Evolutionary conservation across 1,139 yeast genomes (phyloP).

Genomic region (Blastobotrys raffinosifermentans): DNA sequence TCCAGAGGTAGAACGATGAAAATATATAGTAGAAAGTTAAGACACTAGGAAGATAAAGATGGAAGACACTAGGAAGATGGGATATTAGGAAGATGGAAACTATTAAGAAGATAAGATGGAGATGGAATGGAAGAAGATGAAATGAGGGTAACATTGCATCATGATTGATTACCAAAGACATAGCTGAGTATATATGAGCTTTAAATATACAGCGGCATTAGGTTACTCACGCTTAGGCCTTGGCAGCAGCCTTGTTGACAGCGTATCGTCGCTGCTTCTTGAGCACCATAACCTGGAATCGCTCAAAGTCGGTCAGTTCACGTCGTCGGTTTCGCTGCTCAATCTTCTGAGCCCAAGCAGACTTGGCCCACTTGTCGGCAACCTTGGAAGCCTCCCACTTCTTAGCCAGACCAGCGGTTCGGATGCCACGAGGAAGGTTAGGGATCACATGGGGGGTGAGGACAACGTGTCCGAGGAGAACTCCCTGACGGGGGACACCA

Average conservation of each 20-base stretch:
- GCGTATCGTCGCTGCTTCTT: slow-evolving; percentile 96
- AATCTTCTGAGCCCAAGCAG: slow-evolving; percentile 97
- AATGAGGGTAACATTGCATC: too few relatives aligned
- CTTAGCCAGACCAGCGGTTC: slow-evolving; percentile 79
- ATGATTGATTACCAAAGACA: too few relatives aligned
- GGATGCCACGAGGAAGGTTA: slow-evolving; percentile 90
- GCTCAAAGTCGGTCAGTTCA: slow-evolving; percentile 91
- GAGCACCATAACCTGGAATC: slow-evolving; percentile 97
- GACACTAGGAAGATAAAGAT: too few relatives aligned
- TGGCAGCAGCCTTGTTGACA: slow-evolving; percentile 86
- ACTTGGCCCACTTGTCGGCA: slow-evolving; percentile 83
- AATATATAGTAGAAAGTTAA: too few relatives aligned
- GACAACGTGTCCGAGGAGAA: slow-evolving; percentile 78
- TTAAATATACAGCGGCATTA: slow-evolving; percentile 3
- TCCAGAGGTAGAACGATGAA: too few relatives aligned
- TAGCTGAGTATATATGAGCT: too few relatives aligned
- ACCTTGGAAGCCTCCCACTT: slow-evolving; percentile 91
- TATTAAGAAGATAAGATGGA: too few relatives aligned
- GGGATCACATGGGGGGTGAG: slow-evolving; percentile 88
- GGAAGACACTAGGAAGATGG: too few relatives aligned
- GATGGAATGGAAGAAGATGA: too few relatives aligned
- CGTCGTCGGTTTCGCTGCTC: slow-evolving; percentile 93
- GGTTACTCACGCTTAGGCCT: slow-evolving; percentile 50
- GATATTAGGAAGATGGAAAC: too few relatives aligned
- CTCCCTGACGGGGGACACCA: slow-evolving; percentile 86